Conservation (phyloP, 148 eudicot genomes). For the Cornus kousa region DNA sequence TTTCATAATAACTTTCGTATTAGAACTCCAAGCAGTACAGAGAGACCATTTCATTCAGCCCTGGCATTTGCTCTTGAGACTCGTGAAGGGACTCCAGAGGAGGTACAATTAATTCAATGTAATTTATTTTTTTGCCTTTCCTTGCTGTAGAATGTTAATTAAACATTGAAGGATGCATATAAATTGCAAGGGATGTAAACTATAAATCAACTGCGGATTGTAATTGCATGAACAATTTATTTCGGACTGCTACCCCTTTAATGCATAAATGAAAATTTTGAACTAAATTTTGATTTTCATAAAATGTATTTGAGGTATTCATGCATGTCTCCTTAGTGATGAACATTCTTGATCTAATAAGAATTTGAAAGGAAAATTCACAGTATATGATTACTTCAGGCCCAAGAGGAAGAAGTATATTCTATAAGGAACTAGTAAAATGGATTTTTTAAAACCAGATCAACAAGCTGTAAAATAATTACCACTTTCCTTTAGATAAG, state of each 20-base stretch:
- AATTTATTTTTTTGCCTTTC: background rate
- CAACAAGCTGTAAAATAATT: background rate
- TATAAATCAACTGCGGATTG: background rate
- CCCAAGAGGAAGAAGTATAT: background rate
- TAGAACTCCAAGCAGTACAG: constrained; percentile 41
- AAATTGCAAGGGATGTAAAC: background rate
- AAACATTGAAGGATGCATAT: background rate
- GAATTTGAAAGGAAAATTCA: too few relatives aligned
- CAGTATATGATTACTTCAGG: background rate
- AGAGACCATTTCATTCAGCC: constrained; percentile 52
- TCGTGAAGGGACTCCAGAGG: constrained; percentile 88
- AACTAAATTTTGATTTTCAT: background rate
- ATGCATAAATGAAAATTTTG: background rate
- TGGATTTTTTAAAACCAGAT: background rate
- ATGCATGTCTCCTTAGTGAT: background rate
- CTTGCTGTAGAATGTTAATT: background rate
- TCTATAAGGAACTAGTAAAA: too few relatives aligned
- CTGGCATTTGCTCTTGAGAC: constrained; percentile 66
- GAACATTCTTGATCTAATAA: background rate
- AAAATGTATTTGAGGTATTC: background rate
- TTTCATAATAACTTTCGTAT: constrained; percentile 64
- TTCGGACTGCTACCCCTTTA: background rate
- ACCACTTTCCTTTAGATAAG: background rate
- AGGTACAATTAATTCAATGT: constrained; percentile 39
- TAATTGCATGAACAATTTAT: background rate